These are phyloP conservation scores for Alternaria tenuissima DNA, from an alignment of 2,329 filamentous ascomycete genomes.

Conservation along the genomic window DNA sequence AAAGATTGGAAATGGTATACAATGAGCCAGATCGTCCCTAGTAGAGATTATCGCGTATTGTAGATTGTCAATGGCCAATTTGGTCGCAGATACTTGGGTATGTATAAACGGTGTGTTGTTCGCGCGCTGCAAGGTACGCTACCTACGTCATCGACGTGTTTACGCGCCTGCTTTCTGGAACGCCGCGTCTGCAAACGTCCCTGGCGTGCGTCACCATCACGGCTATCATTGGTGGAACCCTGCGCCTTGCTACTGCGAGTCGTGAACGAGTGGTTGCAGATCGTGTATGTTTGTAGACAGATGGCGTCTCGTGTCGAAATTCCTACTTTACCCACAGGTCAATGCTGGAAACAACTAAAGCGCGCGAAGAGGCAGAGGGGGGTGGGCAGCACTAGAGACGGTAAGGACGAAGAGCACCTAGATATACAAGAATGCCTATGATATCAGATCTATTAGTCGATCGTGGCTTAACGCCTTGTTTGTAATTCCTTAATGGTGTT, in stretches of 20 bases:
- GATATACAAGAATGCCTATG: too few species aligned
- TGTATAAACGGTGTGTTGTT: slow-evolving; percentile 17
- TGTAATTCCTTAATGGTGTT: too few species aligned
- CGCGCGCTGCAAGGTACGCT: slow-evolving; percentile 9
- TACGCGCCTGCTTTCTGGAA: slow-evolving; percentile 17
- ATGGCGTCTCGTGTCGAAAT: background rate
- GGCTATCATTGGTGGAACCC: background rate
- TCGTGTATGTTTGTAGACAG: background rate
- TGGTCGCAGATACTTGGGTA: background rate
- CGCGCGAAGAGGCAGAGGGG: background rate
- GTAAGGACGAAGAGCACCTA: too few species aligned
- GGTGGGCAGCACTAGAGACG: background rate
- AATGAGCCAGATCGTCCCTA: background rate
- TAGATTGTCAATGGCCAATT: slow-evolving; percentile 2
- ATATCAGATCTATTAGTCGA: too few species aligned
- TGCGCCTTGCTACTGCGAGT: background rate
- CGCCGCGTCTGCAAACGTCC: slow-evolving; percentile 12
- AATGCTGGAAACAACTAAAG: background rate
- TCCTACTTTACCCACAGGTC: background rate
- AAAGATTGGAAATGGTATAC: background rate
- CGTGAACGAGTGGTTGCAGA: background rate
- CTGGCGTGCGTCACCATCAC: background rate
- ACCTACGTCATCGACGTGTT: slow-evolving; percentile 24
- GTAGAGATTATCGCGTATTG: background rate
- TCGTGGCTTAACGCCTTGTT: too few species aligned